Evolutionary conservation across 2,329 filamentous ascomycete species (phyloP).

Genomic region (Xylariaceae sp.): DNA sequence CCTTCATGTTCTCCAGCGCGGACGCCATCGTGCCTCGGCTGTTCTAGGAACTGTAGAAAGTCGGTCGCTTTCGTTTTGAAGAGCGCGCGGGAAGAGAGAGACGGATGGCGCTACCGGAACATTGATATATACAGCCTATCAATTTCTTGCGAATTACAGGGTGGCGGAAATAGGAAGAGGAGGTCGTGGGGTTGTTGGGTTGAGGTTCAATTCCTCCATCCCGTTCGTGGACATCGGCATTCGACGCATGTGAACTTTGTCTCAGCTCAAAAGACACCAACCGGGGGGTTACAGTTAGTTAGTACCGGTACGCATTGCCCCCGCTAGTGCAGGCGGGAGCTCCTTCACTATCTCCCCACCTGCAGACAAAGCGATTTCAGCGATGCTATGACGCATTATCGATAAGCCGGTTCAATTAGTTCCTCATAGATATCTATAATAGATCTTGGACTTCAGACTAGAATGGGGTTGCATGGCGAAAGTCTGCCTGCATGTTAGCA

Average conservation of each 20-base stretch:
- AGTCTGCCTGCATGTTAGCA: no score
- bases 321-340: conserved; percentile 15
- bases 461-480: no score
- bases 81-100: neutral
- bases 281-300: conserved; percentile 8
- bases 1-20: conserved; percentile 33
- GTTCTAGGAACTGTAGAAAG: conserved; percentile 20
- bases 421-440: no score
- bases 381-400: conserved; percentile 15
- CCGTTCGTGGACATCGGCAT: no score
- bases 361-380: conserved; percentile 12
- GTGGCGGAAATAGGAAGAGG: neutral
- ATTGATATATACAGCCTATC: neutral
- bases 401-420: conserved; percentile 4
- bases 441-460: no score
- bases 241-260: conserved; percentile 16
- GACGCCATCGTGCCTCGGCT: conserved; percentile 40
- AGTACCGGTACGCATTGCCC: neutral
- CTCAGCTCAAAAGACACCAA: conserved; percentile 20
- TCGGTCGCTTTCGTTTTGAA: no score
- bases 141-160: neutral
- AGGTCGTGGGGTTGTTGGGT: conserved; percentile 1
- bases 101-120: neutral
- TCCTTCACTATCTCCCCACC: conserved; percentile 1
- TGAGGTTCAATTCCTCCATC: conserved; percentile 4